Evolutionary conservation across 495 filamentous ascomycete species (phyloP), one percentile per base, ranked within the genome.

Genomic region (Talaromyces ruber): DNA sequence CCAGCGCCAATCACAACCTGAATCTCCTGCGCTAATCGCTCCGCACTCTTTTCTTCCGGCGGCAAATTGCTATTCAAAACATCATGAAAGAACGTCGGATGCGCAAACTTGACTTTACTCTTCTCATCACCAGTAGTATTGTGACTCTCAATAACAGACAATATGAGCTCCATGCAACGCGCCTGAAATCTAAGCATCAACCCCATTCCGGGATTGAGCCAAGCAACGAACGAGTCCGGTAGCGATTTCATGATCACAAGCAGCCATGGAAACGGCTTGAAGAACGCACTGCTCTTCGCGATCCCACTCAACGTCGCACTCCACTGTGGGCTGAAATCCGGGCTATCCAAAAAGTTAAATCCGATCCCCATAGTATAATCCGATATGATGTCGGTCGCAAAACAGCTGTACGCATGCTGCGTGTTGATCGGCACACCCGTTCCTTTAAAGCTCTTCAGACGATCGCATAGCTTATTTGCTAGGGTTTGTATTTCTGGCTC

Each of bases 81-180:
- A 14, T 73, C 72, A 51, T 75, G 70, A 60, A 82, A 81, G 30
- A 82, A 67, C 3, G 78, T 81, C 26, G 64, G 59, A 57, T 70
- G 45, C 58, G 51, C 60, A 39, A 64, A 59, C 34, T 39, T 39
- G 34, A 16, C 3, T 39, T 39, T 39, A 39, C 34, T 39, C 34
- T 39, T 39, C 39, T 32, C 54, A 34, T 67, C 65, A 6, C 52
- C 60, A 58, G 56, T 22, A 67, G 14, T 59, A 60, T 65, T 62
- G 67, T 59, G 26, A 30, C 45, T 39, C 3, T 64, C 62, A 6
- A 63, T 53, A 32, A 66, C 61, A 1, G 43, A 51, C 3, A 37
- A n/a, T 2, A 70, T 63, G 18, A 62, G 32, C 4, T 52, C 47
- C 18, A 47, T 45, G 54, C 65, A 68, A 1, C 65, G 62, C 11